Evolutionary conservation across 1,284 basidiomycete species (phyloP), one percentile per base, ranked within the genome.

Genomic region (Malassezia yamatoensis): DNA sequence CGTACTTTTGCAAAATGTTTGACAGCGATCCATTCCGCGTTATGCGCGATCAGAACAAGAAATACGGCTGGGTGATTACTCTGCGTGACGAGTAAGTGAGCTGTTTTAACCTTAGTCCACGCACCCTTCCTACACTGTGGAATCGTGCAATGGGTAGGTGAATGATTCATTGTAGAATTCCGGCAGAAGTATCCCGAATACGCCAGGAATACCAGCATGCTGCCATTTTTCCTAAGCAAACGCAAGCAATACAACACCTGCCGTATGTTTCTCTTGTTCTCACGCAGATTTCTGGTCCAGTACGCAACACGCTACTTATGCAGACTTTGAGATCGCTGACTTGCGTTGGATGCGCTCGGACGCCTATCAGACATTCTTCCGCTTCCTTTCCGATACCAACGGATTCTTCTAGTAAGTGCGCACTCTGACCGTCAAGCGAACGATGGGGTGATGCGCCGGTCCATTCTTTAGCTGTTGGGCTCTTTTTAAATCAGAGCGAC

Each of bases 401-500:
- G 88, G 88, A 18, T 70, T 70, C 56, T 70, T 70, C 53, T 70
- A 69, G 45, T 47, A 47, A 1, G 45, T 47, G 24, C 32, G 2
- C 3, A 5, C 4, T 9, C 29, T 35, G 3, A 35, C 32, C 16
- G 3, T 29, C 24, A 33, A 47, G 45, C 59, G 68, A 66, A 80
- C 79, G 86, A 50, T 87, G 86, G 87, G 88, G 87, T 49, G 88
- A 90, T 70, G 88, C 88, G 8, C 88, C 76, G 1, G 70, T 77
- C 0, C 70, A 75, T 35, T 65, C 67, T 13, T 62, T 76, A 46
- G 75, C 68, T 1, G 68, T 62, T 1, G 47, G 59, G 2, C 53
- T 70, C 35, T 53, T 70, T 36, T 50, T 69, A 12, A 56, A 69
- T 43, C 56, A 56, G 34, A 20, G 24, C 32, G 51, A 63, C 12